Conservation (phyloP, 768 basidiomycete species). For the Sarcodon aspratus region DNA sequence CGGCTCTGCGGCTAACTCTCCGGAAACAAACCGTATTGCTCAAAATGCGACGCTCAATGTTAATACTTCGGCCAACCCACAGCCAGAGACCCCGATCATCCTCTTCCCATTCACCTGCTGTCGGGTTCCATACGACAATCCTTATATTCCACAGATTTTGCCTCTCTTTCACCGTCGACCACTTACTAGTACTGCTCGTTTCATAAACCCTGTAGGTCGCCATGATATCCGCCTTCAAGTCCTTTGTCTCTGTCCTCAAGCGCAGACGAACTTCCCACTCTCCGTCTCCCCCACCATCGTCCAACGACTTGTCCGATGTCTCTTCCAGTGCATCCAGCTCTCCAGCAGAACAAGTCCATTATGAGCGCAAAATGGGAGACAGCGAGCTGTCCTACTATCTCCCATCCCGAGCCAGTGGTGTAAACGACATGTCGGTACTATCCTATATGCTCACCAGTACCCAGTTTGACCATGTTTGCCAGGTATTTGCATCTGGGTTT, state of each 20-base stretch:
- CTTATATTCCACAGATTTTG: no score
- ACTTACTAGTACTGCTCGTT: no score
- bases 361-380: slow-evolving; percentile 54
- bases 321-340: neutral
- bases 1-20: no score
- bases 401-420: slow-evolving; percentile 65
- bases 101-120: no score
- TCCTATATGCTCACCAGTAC: neutral
- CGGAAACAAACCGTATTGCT: no score
- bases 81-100: no score
- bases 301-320: neutral
- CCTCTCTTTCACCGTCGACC: no score
- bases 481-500: slow-evolving; percentile 81
- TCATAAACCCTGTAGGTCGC: no score
- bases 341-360: slow-evolving; percentile 6
- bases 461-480: neutral
- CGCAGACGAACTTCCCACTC: neutral
- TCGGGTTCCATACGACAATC: no score
- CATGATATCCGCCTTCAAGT: neutral
- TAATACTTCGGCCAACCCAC: no score
- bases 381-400: slow-evolving; percentile 75
- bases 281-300: neutral
- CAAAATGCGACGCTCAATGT: no score
- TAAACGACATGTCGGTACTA: slow-evolving; percentile 71
- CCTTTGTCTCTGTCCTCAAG: neutral